Percentiles rank a stretch among this genome's conserved stretches.
These are phyloP conservation scores for Colletotrichum falcatum DNA, from an alignment of 2,329 filamentous ascomycete genomes.

Conservation along the genomic window DNA sequence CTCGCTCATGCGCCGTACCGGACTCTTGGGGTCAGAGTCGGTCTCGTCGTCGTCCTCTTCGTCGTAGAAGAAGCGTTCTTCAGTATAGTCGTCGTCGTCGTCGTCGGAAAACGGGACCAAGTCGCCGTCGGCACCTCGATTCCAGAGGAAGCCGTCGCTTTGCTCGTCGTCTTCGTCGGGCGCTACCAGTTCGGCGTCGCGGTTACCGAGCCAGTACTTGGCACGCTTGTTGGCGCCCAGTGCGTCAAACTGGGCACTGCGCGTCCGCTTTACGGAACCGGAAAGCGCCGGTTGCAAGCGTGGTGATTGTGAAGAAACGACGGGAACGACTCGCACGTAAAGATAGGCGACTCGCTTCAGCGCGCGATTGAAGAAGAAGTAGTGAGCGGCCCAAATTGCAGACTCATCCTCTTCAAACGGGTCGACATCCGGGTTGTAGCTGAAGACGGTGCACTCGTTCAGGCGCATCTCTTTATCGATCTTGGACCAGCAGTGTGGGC, in stretches of 20 bases:
- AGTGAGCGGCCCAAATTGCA: constrained; percentile 94
- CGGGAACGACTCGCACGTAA: constrained; percentile 89
- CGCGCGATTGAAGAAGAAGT: constrained; percentile 97
- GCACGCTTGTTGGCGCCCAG: constrained; percentile 81
- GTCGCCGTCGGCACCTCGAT: constrained; percentile 69
- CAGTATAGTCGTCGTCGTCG: constrained; percentile 63
- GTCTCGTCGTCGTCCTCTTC: constrained; percentile 57
- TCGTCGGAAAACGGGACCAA: constrained; percentile 66
- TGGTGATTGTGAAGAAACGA: constrained; percentile 69
- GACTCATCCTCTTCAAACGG: constrained; percentile 93
- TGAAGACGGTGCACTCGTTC: constrained; percentile 88
- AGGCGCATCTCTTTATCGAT: constrained; percentile 96
- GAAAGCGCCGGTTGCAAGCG: constrained; percentile 45
- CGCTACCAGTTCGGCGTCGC: constrained; percentile 61
- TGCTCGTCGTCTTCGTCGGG: constrained; percentile 62
- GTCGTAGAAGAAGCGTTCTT: constrained; percentile 60
- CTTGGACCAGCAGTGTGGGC: constrained; percentile 89
- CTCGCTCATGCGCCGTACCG: constrained; percentile 69
- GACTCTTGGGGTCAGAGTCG: constrained; percentile 53
- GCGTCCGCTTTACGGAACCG: constrained; percentile 44
- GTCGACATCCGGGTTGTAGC: constrained; percentile 89
- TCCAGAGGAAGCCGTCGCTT: constrained; percentile 67
- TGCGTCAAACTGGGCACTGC: constrained; percentile 47
- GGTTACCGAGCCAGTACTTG: constrained; percentile 87
- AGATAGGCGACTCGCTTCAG: constrained; percentile 94